Percentiles rank a stretch among this genome's conserved stretches.
Evolutionary conservation across 164 flowering plant genomes (phyloP).

Genomic region (Paratinospora sagittata): DNA sequence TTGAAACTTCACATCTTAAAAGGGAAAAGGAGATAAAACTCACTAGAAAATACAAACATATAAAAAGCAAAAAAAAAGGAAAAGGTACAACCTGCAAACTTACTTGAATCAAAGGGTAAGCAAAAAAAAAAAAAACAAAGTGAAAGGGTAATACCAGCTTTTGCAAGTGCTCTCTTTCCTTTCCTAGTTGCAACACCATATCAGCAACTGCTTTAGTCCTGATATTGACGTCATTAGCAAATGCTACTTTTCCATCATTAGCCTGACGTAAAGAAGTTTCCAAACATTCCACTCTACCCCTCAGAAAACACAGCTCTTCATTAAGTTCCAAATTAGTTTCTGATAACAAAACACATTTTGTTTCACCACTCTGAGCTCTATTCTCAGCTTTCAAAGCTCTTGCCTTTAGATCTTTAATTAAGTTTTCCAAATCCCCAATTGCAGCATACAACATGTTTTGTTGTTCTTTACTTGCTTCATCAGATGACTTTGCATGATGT

Average conservation of each 20-base stretch:
- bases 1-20: too few relatives aligned
- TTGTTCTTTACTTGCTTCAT: constrained; percentile 24
- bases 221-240: constrained; percentile 53
- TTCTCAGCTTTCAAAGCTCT: too few relatives aligned
- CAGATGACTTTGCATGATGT: constrained; percentile 25
- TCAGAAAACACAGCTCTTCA: constrained; percentile 45
- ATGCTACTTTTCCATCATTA: constrained; percentile 45
- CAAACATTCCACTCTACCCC: constrained; percentile 42
- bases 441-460: too few relatives aligned
- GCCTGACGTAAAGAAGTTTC: constrained; percentile 59
- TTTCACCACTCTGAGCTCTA: constrained; percentile 34
- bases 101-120: not conserved
- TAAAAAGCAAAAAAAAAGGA: not conserved
- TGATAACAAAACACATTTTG: constrained; percentile 33
- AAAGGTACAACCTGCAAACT: not conserved
- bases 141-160: constrained; percentile 45
- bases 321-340: constrained; percentile 49
- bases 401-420: too few relatives aligned
- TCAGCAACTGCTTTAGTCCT: constrained; percentile 54
- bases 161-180: constrained; percentile 80
- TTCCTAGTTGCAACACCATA: constrained; percentile 61
- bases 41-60: too few relatives aligned
- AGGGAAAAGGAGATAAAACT: not conserved
- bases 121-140: not conserved
- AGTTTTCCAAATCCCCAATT: too few relatives aligned